phyloP scores from a whole-genome alignment of 2,329 filamentous ascomycete species.

The Pseudogymnoascus sp. region DNA sequence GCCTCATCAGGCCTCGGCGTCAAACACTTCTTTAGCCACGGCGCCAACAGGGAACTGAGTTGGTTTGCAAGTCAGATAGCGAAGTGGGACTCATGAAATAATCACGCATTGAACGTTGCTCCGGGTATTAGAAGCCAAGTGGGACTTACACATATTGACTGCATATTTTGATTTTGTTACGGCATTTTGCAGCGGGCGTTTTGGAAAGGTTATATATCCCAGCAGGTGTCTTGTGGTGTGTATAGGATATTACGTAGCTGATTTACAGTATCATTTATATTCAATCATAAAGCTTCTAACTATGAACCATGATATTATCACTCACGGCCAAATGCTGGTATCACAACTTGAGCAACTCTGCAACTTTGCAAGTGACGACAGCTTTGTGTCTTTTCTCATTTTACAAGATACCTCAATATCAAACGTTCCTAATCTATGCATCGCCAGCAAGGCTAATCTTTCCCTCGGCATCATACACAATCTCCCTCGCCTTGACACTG shows the following conservation, averaged over 20 bases:
- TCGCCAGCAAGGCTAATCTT: neutral
- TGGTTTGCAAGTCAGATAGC: neutral
- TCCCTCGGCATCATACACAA: neutral
- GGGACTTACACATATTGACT: neutral
- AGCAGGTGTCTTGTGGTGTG: neutral
- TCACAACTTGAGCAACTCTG: neutral
- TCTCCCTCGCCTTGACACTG: conserved; percentile 49
- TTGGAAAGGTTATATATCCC: neutral
- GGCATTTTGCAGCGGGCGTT: neutral
- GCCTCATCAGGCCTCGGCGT: neutral
- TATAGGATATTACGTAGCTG: neutral
- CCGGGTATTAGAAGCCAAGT: neutral
- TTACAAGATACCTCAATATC: neutral
- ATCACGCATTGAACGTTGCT: too few species aligned
- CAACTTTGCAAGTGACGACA: neutral
- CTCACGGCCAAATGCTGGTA: neutral
- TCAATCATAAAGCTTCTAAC: neutral
- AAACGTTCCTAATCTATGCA: neutral
- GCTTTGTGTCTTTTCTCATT: neutral
- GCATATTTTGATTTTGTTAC: neutral
- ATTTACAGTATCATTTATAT: neutral
- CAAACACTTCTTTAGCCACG: neutral
- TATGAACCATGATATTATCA: neutral
- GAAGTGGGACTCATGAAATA: neutral
- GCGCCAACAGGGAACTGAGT: neutral